Evolutionary conservation across 2,329 filamentous ascomycete genomes (phyloP).

Genomic region (Bipolaris sorokiniana): DNA sequence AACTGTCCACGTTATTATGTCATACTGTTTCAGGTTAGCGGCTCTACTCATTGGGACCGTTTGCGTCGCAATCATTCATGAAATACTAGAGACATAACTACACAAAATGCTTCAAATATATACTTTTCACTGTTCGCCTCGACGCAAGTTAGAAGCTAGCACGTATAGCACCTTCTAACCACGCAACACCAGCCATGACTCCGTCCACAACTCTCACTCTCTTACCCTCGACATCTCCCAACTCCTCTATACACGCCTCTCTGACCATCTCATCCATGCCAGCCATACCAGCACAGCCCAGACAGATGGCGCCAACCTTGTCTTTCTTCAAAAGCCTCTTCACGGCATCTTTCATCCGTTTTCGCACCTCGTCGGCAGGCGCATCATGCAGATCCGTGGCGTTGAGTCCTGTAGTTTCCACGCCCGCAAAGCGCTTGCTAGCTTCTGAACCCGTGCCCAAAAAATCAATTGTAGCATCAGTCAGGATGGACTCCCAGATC

Average conservation of each 20-base stretch:
- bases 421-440: slow-evolving; percentile 71
- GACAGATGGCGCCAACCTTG: slow-evolving; percentile 71
- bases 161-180: slow-evolving; percentile 61
- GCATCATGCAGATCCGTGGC: slow-evolving; percentile 80
- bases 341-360: slow-evolving; percentile 73
- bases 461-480: slow-evolving; percentile 67
- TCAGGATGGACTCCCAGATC: slow-evolving; percentile 79
- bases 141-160: slow-evolving; percentile 34
- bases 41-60: not conserved
- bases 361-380: slow-evolving; percentile 66
- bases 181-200: slow-evolving; percentile 70
- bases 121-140: not conserved
- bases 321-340: slow-evolving; percentile 65
- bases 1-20: not conserved
- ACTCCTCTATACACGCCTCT: slow-evolving; percentile 67
- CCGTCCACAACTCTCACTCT: slow-evolving; percentile 78
- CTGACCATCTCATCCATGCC: slow-evolving; percentile 80
- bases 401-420: slow-evolving; percentile 79
- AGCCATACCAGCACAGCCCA: slow-evolving; percentile 92
- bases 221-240: slow-evolving; percentile 65
- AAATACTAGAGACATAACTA: not conserved
- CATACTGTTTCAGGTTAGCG: not conserved
- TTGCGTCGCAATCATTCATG: not conserved
- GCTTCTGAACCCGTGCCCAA: slow-evolving; percentile 59
- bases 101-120: not conserved